Percentiles rank a stretch among this genome's conserved stretches.
Conservation (phyloP, 768 basidiomycete species). For the Auriscalpium microsporum region DNA sequence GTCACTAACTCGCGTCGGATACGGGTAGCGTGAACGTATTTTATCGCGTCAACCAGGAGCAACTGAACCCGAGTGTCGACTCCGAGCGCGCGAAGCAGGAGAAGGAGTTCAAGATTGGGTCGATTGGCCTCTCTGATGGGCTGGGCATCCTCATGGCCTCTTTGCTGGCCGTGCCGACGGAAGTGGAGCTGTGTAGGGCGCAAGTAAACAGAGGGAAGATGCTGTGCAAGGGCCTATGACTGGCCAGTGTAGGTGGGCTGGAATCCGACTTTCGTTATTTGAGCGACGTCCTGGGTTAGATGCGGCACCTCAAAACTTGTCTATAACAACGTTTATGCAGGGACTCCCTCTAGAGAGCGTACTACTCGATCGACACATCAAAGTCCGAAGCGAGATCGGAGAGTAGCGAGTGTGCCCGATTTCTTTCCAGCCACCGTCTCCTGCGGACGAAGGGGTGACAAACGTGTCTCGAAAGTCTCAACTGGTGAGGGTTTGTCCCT, state of each 20-base stretch:
- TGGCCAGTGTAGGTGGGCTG: too few species aligned
- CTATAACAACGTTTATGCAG: too few species aligned
- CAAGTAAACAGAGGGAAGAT: conserved; percentile 65
- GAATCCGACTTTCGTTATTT: too few species aligned
- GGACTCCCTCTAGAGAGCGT: too few species aligned
- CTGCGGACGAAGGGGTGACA: too few species aligned
- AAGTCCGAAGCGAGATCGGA: neutral
- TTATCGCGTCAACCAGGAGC: conserved; percentile 74
- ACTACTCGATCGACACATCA: neutral
- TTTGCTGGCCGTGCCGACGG: conserved; percentile 62
- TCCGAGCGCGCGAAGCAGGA: conserved; percentile 62
- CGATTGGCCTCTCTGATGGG: conserved; percentile 80
- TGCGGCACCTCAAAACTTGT: too few species aligned
- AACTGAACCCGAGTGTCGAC: conserved; percentile 36
- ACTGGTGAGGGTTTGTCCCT: too few species aligned
- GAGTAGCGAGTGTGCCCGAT: neutral
- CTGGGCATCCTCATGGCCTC: conserved; percentile 59
- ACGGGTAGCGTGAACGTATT: conserved; percentile 71
- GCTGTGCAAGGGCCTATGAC: conserved; percentile 56
- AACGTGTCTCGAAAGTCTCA: too few species aligned
- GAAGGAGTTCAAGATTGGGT: conserved; percentile 84
- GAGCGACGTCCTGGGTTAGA: too few species aligned
- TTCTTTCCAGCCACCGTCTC: too few species aligned
- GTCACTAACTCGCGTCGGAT: neutral
- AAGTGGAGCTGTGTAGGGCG: conserved; percentile 64